A percentile compares a stretch with the other conserved stretches of the same genome.
These are phyloP conservation scores for Scheffersomyces stambukii DNA, from an alignment of 1,139 yeast species.

Conservation along the genomic window DNA sequence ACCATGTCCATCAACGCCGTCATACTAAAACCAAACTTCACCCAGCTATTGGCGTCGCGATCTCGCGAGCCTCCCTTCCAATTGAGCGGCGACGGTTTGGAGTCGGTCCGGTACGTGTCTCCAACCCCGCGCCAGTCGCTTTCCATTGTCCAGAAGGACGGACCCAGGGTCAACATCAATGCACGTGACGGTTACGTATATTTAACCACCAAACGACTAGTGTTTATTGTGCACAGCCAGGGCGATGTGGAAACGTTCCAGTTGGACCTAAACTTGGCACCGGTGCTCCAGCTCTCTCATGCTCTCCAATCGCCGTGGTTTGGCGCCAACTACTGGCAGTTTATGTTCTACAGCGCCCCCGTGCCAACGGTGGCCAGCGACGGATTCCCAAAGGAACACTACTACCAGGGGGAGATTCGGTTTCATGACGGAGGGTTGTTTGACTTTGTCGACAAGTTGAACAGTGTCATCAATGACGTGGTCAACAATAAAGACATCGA, in stretches of 20 bases:
- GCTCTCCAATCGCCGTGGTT: conserved; percentile 50
- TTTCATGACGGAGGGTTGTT: conserved; percentile 51
- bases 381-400: conserved; percentile 39
- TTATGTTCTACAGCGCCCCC: conserved; percentile 32
- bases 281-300: conserved; percentile 28
- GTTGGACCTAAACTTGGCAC: conserved; percentile 22
- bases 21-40: conserved; percentile 19
- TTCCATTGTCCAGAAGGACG: conserved; percentile 14
- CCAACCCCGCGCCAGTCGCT: conserved; percentile 22
- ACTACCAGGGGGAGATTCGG: conserved; percentile 32
- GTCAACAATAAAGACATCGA: conserved; percentile 38
- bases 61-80: conserved; percentile 20
- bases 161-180: conserved; percentile 16
- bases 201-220: conserved; percentile 32
- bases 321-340: conserved; percentile 50
- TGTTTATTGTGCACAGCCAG: conserved; percentile 32
- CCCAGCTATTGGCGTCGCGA: conserved; percentile 13
- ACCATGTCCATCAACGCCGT: conserved; percentile 33
- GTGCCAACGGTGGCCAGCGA: conserved; percentile 31
- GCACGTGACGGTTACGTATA: conserved; percentile 35
- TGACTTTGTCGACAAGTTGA: conserved; percentile 28
- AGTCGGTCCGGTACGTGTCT: conserved; percentile 16
- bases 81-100: conserved; percentile 14
- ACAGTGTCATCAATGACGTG: conserved; percentile 25
- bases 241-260: conserved; percentile 39